phyloP scores from a whole-genome alignment of 257 asterid genomes.

The Eustoma russellianum region DNA sequence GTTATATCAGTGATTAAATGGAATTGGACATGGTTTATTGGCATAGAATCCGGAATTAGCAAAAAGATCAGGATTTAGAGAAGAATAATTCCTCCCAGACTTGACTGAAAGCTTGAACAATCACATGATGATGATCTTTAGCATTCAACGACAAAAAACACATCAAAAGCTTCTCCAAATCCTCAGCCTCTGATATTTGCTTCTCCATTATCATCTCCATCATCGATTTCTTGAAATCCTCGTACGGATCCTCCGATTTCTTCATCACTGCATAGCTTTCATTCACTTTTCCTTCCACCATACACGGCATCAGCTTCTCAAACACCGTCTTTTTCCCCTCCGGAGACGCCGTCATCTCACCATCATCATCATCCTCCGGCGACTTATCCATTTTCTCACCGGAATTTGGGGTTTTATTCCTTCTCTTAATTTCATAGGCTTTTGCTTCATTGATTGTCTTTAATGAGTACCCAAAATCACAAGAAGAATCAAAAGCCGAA shows the following conservation, averaged over 20 bases:
- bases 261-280: conserved; percentile 56
- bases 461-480: conserved; percentile 10
- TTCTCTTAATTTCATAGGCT: conserved; percentile 5
- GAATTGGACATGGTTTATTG: too few relatives aligned
- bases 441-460: conserved; percentile 7
- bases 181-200: conserved; percentile 47
- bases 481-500: conserved; percentile 24
- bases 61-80: conserved; percentile 1
- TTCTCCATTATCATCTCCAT: conserved; percentile 68
- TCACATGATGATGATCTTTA: conserved; percentile 46
- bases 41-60: too few relatives aligned
- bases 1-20: too few relatives aligned
- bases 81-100: conserved; percentile 48
- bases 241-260: conserved; percentile 53
- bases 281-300: conserved; percentile 25
- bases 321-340: conserved; percentile 9
- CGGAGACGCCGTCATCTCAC: not conserved
- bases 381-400: conserved; percentile 17
- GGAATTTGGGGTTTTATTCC: conserved; percentile 12
- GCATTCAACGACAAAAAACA: conserved; percentile 65
- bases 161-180: conserved; percentile 57
- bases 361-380: conserved; percentile 6
- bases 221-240: conserved; percentile 82
- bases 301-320: conserved; percentile 18
- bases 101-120: conserved; percentile 53